Evolutionary conservation across 2,329 filamentous ascomycete genomes (phyloP), one percentile per base, ranked within the genome.

Genomic region (Cercospora citrullina): DNA sequence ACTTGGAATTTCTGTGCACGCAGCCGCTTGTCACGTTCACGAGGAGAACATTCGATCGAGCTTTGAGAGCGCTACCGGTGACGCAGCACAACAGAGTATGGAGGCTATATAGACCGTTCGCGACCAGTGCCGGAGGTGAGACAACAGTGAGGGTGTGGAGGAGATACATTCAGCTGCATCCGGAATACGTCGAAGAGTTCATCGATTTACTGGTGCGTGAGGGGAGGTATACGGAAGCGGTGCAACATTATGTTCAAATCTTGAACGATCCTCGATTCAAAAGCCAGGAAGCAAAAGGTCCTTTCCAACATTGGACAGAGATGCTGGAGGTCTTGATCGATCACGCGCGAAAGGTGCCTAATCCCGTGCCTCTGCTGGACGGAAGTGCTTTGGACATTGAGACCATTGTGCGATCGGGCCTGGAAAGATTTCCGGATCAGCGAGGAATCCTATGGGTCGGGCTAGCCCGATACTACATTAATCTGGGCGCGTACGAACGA

Each of bases 51-150:
- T 99, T 99, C 81, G 94, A 99, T 81, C 90, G 93, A 68, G 94
- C 95, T 12, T 85, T 99, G 57, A 89, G 94, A 71, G 94, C 96
- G 5, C 85, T 99, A 48, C 95, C 96, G 2, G 89, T 97, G 69
- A 96, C 94, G 0, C 95, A 99, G 77, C 95, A 99, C 81, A 94
- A 94, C 80, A 88, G 95, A 68, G 93, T 99, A 79, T 99, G 95
- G 95, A 89, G 90, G 23, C 84, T 97, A 0, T 99, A 97, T 80
- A 87, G 91, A 72, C 89, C 91, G 0, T 99, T 99, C 75, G 94
- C 94, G 23, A 94, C 92, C 75, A 96, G 93, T 16, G 94, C 92
- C 1, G 92, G 91, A 2, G 95, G 95, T 48, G 88, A 92, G 68
- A 98, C 94, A 3, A 94, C 94, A 1, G 89, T 98, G 66, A 94